Percentiles rank a stretch among this genome's conserved stretches.
Evolutionary conservation across 495 filamentous ascomycete species (phyloP).

Genomic region (Patellaria atrata): DNA sequence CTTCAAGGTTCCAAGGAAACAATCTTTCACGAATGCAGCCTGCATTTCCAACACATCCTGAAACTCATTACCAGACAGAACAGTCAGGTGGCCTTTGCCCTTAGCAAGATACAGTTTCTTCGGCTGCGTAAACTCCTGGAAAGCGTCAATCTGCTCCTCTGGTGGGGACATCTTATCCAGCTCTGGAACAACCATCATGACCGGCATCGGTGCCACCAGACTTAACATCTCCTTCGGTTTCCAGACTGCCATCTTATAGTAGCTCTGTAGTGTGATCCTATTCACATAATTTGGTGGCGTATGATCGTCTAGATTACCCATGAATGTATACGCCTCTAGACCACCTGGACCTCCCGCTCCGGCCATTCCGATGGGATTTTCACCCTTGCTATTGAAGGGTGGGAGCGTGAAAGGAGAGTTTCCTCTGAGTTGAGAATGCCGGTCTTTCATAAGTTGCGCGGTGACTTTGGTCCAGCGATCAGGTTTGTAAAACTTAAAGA

Average conservation of each 20-base stretch:
- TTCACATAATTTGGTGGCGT: constrained; percentile 9
- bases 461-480: constrained; percentile 8
- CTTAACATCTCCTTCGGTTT: constrained; percentile 15
- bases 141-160: constrained; percentile 4
- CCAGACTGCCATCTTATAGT: constrained; percentile 5
- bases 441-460: constrained; percentile 19
- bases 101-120: constrained; percentile 7
- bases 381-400: constrained; percentile 22
- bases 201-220: constrained; percentile 8
- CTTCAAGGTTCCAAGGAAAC: too few species aligned
- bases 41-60: neutral
- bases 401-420: constrained; percentile 16
- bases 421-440: constrained; percentile 20
- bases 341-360: constrained; percentile 11
- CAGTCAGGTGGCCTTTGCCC: constrained; percentile 6
- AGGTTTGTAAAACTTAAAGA: constrained; percentile 10
- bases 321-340: constrained; percentile 14
- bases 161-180: constrained; percentile 14
- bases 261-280: constrained; percentile 4
- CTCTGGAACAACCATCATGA: constrained; percentile 21
- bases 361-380: constrained; percentile 26
- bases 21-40: constrained; percentile 1
- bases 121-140: neutral
- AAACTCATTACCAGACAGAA: constrained; percentile 4
- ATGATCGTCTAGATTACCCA: constrained; percentile 12